Evolutionary conservation across 768 basidiomycete species (phyloP), one percentile per base, ranked within the genome.

Genomic region (Amanita exitialis): DNA sequence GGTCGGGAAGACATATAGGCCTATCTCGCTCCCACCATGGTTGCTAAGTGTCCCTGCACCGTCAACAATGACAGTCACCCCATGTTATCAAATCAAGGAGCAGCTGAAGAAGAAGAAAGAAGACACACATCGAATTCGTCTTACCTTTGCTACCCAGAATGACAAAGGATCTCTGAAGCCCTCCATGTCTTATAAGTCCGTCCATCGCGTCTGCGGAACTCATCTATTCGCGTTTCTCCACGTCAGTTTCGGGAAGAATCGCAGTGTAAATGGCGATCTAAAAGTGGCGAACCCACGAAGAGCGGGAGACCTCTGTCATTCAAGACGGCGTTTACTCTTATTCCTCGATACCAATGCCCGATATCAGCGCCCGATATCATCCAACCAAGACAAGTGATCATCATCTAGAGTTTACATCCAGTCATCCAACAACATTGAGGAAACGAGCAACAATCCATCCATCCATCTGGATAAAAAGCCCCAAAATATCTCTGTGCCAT

Each of bases 1-100:
- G 18, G 23, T 28, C 36, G 38, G 38, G 37, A 36, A 49, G 49
- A 49, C 38, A 49, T 42, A 49, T 41, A 43, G 16, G 32, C 16
- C n/a, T 37, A 21, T 49, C 20, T 37, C 38, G 7, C 39, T 41
- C 38, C 37, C 16, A 41, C 36, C 18, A 42, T 34, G 16, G 32
- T 35, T 21, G 15, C 38, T n/a, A 39, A 49, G 21, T 16, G 23
- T 16, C 9, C 36, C 15, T 18, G 7, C 4, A 15, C 7, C 27
- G 30, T 6, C 27, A 15, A 6, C 28, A n/a, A 34, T 30, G 38
- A 41, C 20, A 25, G 13, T 16, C 2, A 15, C 2, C 15, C 4
- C 5, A 12, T 18, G 5, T 49, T 30, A 21, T 43, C 37, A 42
- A 35, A 6, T 9, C 15, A 28, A 44, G 3, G 27, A 16, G 43